A percentile compares a stretch with the other conserved stretches of the same genome.
Conservation (phyloP, 768 basidiomycete genomes). For the Suillus plorans region DNA sequence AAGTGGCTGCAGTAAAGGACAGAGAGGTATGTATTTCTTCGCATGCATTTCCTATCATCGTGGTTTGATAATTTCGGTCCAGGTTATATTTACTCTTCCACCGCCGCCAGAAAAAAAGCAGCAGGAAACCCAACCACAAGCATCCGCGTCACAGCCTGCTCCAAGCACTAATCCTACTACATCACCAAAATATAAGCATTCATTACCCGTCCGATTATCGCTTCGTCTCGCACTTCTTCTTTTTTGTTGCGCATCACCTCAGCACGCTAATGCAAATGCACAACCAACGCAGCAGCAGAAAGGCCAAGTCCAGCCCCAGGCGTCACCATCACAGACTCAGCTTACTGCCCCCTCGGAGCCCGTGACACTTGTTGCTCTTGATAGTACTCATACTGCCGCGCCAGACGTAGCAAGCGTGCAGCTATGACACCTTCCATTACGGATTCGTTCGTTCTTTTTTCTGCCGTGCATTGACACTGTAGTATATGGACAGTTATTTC, state of each 20-base stretch:
- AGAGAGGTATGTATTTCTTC: not conserved
- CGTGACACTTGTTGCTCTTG: not conserved
- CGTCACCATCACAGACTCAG: not conserved
- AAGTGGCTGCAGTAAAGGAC: not conserved
- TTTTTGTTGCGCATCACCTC: not conserved
- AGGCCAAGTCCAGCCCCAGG: not conserved
- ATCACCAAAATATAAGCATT: not conserved
- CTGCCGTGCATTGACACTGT: not conserved
- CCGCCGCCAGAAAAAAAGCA: not conserved
- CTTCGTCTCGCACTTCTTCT: not conserved
- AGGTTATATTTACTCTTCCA: not conserved
- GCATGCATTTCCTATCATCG: not conserved
- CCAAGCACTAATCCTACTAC: not conserved
- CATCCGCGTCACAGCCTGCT: not conserved
- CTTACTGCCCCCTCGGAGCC: not conserved
- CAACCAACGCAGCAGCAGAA: not conserved
- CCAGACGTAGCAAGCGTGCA: not conserved
- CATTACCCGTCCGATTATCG: not conserved
- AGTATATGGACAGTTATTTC: too few species aligned
- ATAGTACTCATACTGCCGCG: not conserved
- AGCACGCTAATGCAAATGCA: not conserved
- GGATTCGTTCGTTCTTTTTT: not conserved
- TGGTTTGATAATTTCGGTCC: not conserved
- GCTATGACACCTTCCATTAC: not conserved
- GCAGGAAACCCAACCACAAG: not conserved